Evolutionary conservation across 768 basidiomycete genomes (phyloP), one percentile per base, ranked within the genome.

Genomic region (Suillus decipiens): DNA sequence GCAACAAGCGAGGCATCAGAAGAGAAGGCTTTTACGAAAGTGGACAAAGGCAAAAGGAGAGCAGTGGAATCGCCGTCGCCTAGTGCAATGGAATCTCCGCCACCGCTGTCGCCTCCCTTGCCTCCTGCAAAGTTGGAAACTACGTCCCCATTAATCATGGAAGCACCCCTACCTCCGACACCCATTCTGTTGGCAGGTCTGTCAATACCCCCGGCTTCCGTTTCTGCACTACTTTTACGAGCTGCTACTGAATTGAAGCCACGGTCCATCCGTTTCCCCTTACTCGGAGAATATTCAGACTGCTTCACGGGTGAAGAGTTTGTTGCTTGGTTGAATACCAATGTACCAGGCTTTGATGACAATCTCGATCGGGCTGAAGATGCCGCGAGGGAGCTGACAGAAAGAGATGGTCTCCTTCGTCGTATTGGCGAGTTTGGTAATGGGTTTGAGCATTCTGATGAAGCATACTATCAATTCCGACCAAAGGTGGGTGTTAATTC

Each of bases 221-320:
- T 96, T 31, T 90, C 92, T 22, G 83, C 80, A 54, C 76, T 96
- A 15, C 82, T 96, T 34, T 79, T 81, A 2, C 85, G 87, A 55
- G 93, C 95, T 43, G 86, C 87, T 41, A 77, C 79, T 0, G 89
- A 93, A 68, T 77, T 95, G n/a, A 85, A 84, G 19, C 78, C 93
- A 36, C 83, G 87, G 39, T 77, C 89, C 8, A 81, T 95, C 36
- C 86, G 89, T 42, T 86, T 94, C 77, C 89, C 93, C 1, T 77
- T 95, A 15, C 71, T 95, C 12, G 93, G 93, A 53, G 92, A 94
- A 78, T 95, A 95, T 66, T 81, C 87, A 34, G 89, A 93, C 62
- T 89, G 90, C 63, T 96, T 96, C 76, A 88, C 86, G 17, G 95
- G 95, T 34, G 93, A 94, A 47, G 95, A 96, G 66, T 89, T 97